phyloP scores from a whole-genome alignment of 805 yeast species.

The Ogataea kodamae region DNA sequence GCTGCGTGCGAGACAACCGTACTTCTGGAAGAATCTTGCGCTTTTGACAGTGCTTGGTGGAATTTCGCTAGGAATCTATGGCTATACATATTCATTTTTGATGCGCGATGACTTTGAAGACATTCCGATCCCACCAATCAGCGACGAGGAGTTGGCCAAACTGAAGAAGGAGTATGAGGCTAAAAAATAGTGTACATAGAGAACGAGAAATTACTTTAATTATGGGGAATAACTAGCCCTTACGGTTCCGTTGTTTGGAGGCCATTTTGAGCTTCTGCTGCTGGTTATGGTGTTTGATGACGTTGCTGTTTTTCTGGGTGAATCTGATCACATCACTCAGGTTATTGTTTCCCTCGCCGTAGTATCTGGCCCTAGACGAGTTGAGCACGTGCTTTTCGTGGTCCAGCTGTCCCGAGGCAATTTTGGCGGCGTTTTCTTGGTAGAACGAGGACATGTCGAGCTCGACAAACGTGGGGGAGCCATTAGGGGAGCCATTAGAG shows the following conservation, averaged over 20 bases:
- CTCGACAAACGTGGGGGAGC: too few relatives aligned
- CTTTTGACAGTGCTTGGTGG: constrained; percentile 56
- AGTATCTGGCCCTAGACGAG: constrained; percentile 24
- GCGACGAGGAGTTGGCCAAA: constrained; percentile 68
- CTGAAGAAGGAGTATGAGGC: constrained; percentile 71
- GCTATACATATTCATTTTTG: constrained; percentile 61
- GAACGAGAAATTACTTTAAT: too few relatives aligned
- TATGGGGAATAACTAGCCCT: too few relatives aligned
- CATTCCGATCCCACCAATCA: constrained; percentile 91
- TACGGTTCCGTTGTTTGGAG: too few relatives aligned
- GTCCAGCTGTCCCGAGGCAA: constrained; percentile 34
- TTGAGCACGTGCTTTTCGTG: constrained; percentile 16
- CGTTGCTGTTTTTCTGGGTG: constrained; percentile 29
- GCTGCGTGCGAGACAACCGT: constrained; percentile 85
- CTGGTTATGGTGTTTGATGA: constrained; percentile 22
- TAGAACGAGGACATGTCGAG: constrained; percentile 39
- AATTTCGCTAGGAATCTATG: constrained; percentile 67
- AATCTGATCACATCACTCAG: constrained; percentile 30
- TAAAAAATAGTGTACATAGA: too few relatives aligned
- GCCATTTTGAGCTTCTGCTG: constrained; percentile 14
- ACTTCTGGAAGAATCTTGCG: constrained; percentile 70
- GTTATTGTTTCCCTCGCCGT: constrained; percentile 33
- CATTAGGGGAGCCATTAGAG: too few relatives aligned
- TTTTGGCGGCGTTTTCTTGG: constrained; percentile 29
- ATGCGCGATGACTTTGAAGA: constrained; percentile 81